Conservation (phyloP, 306 rosid species). For the Inga laurina region DNA sequence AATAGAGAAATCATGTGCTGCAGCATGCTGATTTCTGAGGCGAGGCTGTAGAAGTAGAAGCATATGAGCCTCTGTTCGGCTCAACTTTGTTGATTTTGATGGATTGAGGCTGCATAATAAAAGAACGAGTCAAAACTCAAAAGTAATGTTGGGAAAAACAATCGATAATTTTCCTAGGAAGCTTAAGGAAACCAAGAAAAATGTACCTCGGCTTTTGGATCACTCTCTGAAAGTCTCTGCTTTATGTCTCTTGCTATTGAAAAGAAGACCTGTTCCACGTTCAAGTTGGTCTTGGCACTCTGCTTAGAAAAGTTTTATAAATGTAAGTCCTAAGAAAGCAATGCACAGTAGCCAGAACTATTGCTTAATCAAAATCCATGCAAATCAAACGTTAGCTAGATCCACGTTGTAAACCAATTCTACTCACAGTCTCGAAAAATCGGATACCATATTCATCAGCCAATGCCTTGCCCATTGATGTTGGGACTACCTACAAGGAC, state of each 20-base stretch:
- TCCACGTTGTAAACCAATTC: not conserved
- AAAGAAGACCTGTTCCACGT: slow-evolving; percentile 39
- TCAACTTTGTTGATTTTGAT: slow-evolving; percentile 33
- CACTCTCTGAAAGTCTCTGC: slow-evolving; percentile 35
- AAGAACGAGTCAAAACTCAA: not conserved
- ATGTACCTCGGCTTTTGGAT: slow-evolving; percentile 16
- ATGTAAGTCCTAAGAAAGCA: not conserved
- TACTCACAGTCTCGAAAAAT: slow-evolving; percentile 37
- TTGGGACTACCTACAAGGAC: slow-evolving; percentile 36
- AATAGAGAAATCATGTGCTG: slow-evolving; percentile 11
- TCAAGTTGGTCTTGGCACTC: slow-evolving; percentile 45
- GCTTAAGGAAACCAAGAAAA: not conserved
- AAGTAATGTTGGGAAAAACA: not conserved
- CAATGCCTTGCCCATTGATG: slow-evolving; percentile 39
- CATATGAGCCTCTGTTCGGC: slow-evolving; percentile 9
- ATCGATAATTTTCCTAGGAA: not conserved
- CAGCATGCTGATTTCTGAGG: slow-evolving; percentile 20
- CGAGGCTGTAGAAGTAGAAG: not conserved
- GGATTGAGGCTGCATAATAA: slow-evolving; percentile 24
- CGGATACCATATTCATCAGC: slow-evolving; percentile 39
- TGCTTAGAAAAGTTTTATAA: slow-evolving; percentile 21
- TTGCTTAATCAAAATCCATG: not conserved
- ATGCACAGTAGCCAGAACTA: not conserved
- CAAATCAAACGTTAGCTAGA: not conserved
- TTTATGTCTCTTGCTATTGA: slow-evolving; percentile 37